A percentile compares a stretch with the other conserved stretches of the same genome.
These are phyloP conservation scores for Erucastrum elatum DNA, from an alignment of 345 rosid species.

Conservation along the genomic window DNA sequence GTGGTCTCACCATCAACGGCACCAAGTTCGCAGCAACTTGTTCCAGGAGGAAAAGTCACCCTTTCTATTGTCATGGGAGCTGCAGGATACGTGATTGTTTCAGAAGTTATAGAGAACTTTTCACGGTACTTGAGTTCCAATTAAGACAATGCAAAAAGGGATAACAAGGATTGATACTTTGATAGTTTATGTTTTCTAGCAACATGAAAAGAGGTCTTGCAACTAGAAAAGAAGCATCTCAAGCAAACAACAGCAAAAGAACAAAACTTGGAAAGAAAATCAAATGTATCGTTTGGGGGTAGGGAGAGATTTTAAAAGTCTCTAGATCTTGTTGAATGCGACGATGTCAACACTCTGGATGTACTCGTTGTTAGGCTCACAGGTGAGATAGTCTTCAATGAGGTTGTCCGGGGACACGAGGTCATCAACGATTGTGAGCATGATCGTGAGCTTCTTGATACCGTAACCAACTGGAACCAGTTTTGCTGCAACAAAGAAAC, in stretches of 20 bases:
- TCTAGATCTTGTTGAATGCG: constrained; percentile 93
- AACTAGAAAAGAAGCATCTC: constrained; percentile 3
- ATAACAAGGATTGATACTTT: not conserved
- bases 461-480: constrained; percentile 89
- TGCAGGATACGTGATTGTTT: constrained; percentile 60
- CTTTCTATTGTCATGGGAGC: constrained; percentile 62
- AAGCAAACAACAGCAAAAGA: constrained; percentile 3
- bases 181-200: not conserved
- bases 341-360: constrained; percentile 94
- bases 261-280: constrained; percentile 13
- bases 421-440: constrained; percentile 91
- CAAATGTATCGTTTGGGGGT: not conserved
- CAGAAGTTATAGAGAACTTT: constrained; percentile 46
- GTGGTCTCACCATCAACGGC: constrained; percentile 42
- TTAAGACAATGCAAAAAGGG: not conserved
- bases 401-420: constrained; percentile 84
- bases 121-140: not conserved
- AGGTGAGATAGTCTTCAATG: constrained; percentile 72
- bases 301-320: constrained; percentile 2
- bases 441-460: constrained; percentile 85
- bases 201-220: constrained; percentile 19
- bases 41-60: constrained; percentile 75
- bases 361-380: constrained; percentile 72
- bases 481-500: constrained; percentile 60
- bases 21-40: constrained; percentile 45